phyloP scores from a whole-genome alignment of 2,329 filamentous ascomycete species.

The Daldinia eschscholtzii region DNA sequence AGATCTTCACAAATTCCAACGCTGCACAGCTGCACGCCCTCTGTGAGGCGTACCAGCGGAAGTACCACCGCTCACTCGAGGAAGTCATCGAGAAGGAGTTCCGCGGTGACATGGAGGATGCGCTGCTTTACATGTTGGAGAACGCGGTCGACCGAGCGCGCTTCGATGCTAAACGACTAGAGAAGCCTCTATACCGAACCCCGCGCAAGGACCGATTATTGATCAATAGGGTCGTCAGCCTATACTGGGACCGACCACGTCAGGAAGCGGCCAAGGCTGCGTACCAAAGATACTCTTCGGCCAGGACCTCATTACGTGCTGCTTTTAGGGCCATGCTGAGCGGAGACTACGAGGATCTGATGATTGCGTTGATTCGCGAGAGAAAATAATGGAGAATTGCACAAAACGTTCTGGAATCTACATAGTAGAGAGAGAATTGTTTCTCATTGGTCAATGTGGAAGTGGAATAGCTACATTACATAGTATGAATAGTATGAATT shows the following conservation, averaged over 20 bases:
- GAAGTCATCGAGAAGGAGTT: constrained; percentile 55
- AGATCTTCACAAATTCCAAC: constrained; percentile 53
- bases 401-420: background rate
- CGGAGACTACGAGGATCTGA: constrained; percentile 51
- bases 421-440: background rate
- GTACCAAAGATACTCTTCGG: constrained; percentile 37
- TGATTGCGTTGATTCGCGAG: constrained; percentile 50
- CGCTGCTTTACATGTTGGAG: constrained; percentile 50
- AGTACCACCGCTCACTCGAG: constrained; percentile 53
- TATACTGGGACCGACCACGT: constrained; percentile 52
- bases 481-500: no score
- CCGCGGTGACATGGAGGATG: constrained; percentile 54
- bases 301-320: constrained; percentile 36
- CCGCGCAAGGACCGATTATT: constrained; percentile 51
- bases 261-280: constrained; percentile 48
- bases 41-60: constrained; percentile 49
- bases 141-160: constrained; percentile 45
- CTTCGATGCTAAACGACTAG: constrained; percentile 47
- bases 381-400: constrained; percentile 25
- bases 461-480: no score
- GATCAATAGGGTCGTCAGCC: constrained; percentile 51
- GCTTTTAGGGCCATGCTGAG: constrained; percentile 49
- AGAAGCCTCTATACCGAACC: constrained; percentile 47
- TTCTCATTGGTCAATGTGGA: background rate
- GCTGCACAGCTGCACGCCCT: constrained; percentile 52